phyloP scores from a whole-genome alignment of 768 basidiomycete species.

The Fomitopsis serialis region DNA sequence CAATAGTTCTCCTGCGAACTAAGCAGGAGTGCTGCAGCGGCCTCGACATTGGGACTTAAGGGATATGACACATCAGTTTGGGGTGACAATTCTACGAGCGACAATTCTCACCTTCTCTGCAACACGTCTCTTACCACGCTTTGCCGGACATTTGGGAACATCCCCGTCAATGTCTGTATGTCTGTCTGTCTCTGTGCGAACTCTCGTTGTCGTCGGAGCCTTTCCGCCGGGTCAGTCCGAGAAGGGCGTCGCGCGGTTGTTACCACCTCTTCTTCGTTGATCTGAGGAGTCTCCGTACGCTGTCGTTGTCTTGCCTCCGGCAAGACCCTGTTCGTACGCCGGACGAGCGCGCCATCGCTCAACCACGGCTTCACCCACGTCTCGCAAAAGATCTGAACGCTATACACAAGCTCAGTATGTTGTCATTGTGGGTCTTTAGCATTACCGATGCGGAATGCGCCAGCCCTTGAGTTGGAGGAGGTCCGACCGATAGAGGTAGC shows the following conservation, averaged over 20 bases:
- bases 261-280: constrained; percentile 52
- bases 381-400: constrained; percentile 46
- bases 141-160: constrained; percentile 80
- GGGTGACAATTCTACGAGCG: not conserved
- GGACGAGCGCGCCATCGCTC: constrained; percentile 56
- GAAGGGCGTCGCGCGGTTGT: constrained; percentile 45
- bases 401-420: constrained; percentile 4
- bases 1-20: constrained; percentile 31
- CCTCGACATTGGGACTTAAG: constrained; percentile 68
- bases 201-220: constrained; percentile 9
- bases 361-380: constrained; percentile 61
- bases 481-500: constrained; percentile 82
- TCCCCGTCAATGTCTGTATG: constrained; percentile 63
- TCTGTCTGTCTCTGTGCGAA: constrained; percentile 60
- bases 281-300: constrained; percentile 8
- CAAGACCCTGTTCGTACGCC: constrained; percentile 67
- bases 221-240: constrained; percentile 31
- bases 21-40: constrained; percentile 76
- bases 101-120: constrained; percentile 72
- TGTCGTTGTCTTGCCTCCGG: constrained; percentile 42
- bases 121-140: constrained; percentile 72
- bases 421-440: not conserved
- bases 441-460: constrained; percentile 50
- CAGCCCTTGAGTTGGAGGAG: constrained; percentile 74
- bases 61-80: not conserved